Conservation (phyloP, 352 stramenopile species). For the Phytophthora multivora region DNA sequence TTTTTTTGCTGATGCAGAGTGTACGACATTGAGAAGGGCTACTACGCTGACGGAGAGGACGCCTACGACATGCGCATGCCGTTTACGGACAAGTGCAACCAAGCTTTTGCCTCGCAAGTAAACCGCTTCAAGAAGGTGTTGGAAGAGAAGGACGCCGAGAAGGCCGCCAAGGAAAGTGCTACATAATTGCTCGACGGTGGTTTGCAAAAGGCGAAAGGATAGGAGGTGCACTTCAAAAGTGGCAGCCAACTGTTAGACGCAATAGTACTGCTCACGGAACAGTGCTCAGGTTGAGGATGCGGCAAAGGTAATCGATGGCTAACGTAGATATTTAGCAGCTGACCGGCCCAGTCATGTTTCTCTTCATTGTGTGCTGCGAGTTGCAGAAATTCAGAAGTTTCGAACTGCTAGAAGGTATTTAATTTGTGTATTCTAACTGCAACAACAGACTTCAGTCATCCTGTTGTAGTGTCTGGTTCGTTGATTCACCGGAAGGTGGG, state of each 20-base stretch:
- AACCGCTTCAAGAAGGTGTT: conserved; percentile 85
- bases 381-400: no score
- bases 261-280: conserved; percentile 8
- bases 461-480: neutral
- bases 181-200: conserved; percentile 16
- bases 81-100: conserved; percentile 91
- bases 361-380: neutral
- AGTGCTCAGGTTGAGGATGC: conserved; percentile 5
- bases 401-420: neutral
- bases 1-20: conserved; percentile 63
- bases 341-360: conserved; percentile 19
- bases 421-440: neutral
- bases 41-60: conserved; percentile 99
- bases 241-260: conserved; percentile 22
- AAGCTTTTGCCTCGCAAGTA: conserved; percentile 85
- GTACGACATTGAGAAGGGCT: conserved; percentile 98
- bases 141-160: conserved; percentile 63
- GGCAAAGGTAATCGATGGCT: conserved; percentile 30
- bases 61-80: conserved; percentile 98
- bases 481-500: neutral
- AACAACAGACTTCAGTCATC: neutral
- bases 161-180: conserved; percentile 30
- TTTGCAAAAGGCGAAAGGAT: neutral
- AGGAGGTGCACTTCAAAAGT: neutral
- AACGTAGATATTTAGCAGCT: conserved; percentile 43